Conservation (phyloP, 1,139 yeast species). For the Lodderomyces orthopsilosis region DNA sequence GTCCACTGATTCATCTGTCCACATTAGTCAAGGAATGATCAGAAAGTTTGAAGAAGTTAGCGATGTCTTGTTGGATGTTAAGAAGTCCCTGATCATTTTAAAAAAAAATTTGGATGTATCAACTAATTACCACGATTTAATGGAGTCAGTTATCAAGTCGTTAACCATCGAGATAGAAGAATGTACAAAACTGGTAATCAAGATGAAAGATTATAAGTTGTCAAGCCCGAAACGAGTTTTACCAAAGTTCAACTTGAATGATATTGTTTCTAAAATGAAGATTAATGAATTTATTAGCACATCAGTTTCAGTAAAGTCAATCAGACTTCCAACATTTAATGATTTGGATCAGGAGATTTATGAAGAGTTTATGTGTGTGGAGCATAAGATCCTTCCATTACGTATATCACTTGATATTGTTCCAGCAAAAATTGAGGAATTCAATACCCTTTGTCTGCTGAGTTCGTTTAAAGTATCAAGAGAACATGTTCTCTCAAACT, state of each 20-base stretch:
- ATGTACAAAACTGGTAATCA: slow-evolving; percentile 39
- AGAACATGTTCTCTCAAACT: slow-evolving; percentile 36
- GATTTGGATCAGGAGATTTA: slow-evolving; percentile 29
- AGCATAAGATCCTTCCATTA: slow-evolving; percentile 46
- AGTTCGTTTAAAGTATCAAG: slow-evolving; percentile 29
- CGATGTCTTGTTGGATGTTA: slow-evolving; percentile 40
- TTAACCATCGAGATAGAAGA: slow-evolving; percentile 49
- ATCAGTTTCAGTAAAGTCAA: slow-evolving; percentile 18
- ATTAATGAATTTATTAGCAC: slow-evolving; percentile 22
- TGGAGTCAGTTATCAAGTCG: slow-evolving; percentile 48
- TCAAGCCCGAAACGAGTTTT: slow-evolving; percentile 42
- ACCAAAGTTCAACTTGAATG: slow-evolving; percentile 39
- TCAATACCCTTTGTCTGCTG: slow-evolving; percentile 26
- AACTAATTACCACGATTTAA: slow-evolving; percentile 57
- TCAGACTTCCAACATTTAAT: slow-evolving; percentile 33
- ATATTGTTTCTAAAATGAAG: slow-evolving; percentile 39
- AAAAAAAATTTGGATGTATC: slow-evolving; percentile 53
- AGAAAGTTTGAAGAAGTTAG: slow-evolving; percentile 34
- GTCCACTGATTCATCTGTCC: slow-evolving; percentile 20
- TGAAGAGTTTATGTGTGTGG: slow-evolving; percentile 28
- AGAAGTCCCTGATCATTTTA: slow-evolving; percentile 32
- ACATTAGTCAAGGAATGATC: slow-evolving; percentile 12
- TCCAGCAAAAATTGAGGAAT: slow-evolving; percentile 52
- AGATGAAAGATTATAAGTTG: slow-evolving; percentile 37
- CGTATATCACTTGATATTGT: slow-evolving; percentile 59